A percentile compares a stretch with the other conserved stretches of the same genome.
Evolutionary conservation across 148 eudicot genomes (phyloP).

Genomic region (Camellia granthamiana): DNA sequence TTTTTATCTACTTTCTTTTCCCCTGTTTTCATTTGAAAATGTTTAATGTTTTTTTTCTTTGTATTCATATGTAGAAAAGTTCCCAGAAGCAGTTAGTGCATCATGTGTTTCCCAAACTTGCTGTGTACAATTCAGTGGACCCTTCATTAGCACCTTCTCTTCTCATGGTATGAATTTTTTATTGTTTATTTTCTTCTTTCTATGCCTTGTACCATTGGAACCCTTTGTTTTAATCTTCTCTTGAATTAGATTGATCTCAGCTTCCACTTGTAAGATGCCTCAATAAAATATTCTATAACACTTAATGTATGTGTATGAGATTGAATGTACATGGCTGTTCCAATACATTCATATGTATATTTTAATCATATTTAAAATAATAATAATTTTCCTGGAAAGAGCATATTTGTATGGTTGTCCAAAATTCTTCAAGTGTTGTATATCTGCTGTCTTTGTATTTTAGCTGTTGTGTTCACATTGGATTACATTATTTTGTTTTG

Average conservation of each 20-base stretch:
- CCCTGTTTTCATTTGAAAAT: background rate
- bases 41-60: background rate
- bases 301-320: background rate
- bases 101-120: conserved; percentile 98
- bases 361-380: background rate
- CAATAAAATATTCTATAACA: background rate
- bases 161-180: conserved; percentile 69
- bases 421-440: background rate
- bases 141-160: conserved; percentile 98
- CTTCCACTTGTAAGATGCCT: background rate
- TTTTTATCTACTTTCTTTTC: background rate
- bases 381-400: background rate
- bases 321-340: background rate
- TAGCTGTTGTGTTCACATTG: background rate
- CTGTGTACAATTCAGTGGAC: conserved; percentile 98
- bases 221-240: background rate
- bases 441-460: background rate
- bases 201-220: background rate
- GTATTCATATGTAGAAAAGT: conserved; percentile 62
- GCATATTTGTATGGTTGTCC: background rate
- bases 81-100: conserved; percentile 86
- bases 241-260: background rate
- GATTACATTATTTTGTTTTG: too few species aligned
- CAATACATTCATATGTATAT: background rate
- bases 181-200: background rate